Percentiles rank a stretch among this genome's conserved stretches.
Conservation (phyloP, 129 eudicot species). For the Tagetes patula region DNA sequence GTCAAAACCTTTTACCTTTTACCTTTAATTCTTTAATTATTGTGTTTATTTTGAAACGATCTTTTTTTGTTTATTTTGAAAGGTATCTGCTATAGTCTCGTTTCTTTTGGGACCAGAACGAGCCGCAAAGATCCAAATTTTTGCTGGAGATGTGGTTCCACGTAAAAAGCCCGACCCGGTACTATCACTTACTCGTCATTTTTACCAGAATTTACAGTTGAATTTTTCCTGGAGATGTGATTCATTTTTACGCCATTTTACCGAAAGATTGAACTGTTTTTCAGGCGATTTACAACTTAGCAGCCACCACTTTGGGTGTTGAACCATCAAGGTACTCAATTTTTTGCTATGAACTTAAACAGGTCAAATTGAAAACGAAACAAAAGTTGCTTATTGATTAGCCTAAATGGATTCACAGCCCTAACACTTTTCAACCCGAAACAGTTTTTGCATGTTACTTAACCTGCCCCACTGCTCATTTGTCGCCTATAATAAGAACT, state of each 20-base stretch:
- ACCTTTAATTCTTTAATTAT: no score
- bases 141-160: conserved; percentile 98
- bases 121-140: conserved; percentile 86
- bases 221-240: neutral
- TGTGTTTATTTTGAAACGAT: no score
- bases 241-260: no score
- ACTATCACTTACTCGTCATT: neutral
- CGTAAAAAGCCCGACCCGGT: conserved; percentile 98
- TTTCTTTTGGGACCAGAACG: conserved; percentile 84
- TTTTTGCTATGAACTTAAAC: no score
- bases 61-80: conserved; percentile 17
- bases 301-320: conserved; percentile 80
- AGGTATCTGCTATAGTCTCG: conserved; percentile 98
- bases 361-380: no score
- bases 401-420: no score
- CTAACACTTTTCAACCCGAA: no score
- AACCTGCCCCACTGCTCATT: no score
- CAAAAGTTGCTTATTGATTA: no score
- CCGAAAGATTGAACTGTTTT: neutral
- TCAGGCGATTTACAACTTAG: conserved; percentile 91
- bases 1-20: no score
- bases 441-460: no score
- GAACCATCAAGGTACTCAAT: conserved; percentile 77
- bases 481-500: no score
- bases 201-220: neutral